Conservation (phyloP, 139 green algal genomes). For the Picocystis salinarum region DNA sequence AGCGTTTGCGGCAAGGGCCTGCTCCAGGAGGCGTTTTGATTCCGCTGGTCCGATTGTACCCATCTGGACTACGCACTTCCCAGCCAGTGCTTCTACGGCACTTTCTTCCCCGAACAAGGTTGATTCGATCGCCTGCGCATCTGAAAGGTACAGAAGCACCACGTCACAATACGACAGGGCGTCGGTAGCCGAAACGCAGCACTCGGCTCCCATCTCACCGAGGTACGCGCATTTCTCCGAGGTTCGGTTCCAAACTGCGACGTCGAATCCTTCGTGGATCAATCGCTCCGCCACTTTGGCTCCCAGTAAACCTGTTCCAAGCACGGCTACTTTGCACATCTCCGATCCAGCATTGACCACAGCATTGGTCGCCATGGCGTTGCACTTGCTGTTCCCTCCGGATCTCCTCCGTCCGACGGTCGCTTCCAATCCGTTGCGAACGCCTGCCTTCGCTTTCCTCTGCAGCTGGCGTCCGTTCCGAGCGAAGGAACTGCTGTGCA, state of each 20-base stretch:
- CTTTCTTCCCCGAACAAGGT: conserved; percentile 1
- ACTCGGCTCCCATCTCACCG: conserved; percentile 3
- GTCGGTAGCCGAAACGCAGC: not conserved
- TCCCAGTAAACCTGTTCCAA: conserved; percentile 8
- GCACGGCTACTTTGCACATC: too few relatives aligned
- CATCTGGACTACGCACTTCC: conserved; percentile 12
- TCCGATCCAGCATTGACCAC: too few relatives aligned
- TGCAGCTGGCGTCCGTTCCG: too few relatives aligned
- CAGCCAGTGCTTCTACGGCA: not conserved
- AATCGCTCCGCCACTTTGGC: conserved; percentile 17
- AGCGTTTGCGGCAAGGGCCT: conserved; percentile 3
- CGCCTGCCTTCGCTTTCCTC: too few relatives aligned
- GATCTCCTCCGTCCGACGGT: too few relatives aligned
- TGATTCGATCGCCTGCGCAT: conserved; percentile 10
- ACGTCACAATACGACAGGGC: conserved; percentile 7
- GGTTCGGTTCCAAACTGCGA: conserved; percentile 12
- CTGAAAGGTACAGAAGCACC: conserved; percentile 9
- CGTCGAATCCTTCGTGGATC: conserved; percentile 8
- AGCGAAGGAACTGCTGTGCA: too few relatives aligned
- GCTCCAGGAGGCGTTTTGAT: conserved; percentile 1
- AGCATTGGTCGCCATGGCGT: too few relatives aligned
- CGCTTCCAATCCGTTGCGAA: too few relatives aligned
- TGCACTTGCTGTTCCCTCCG: too few relatives aligned
- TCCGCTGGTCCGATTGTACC: conserved; percentile 16
- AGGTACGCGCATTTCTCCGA: conserved; percentile 6